Evolutionary conservation across 192 early-diverging fungal species (phyloP).

Genomic region (Coemansia aciculifera): DNA sequence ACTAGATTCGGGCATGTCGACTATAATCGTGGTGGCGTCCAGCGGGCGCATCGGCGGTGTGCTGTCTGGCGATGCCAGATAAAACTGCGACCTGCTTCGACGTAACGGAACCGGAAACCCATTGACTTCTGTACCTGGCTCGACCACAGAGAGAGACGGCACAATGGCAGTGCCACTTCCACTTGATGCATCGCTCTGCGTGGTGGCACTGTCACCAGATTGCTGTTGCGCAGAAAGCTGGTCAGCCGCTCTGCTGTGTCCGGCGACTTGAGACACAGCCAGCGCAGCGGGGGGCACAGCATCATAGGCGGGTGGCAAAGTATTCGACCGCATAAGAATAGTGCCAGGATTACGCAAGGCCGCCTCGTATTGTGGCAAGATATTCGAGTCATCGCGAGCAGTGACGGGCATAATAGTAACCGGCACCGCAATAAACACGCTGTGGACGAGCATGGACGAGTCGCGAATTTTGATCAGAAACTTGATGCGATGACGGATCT

Average conservation of each 20-base stretch:
- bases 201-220: background rate
- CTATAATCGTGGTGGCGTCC: background rate
- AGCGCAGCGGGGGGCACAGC: background rate
- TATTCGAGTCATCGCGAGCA: conserved; percentile 39
- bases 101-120: conserved; percentile 38
- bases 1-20: background rate
- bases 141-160: conserved; percentile 10
- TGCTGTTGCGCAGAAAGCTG: background rate
- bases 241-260: background rate
- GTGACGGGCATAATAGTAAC: conserved; percentile 51
- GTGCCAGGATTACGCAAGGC: conserved; percentile 28
- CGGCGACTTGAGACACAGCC: background rate
- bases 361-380: conserved; percentile 49
- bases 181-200: background rate
- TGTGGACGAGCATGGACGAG: conserved; percentile 29
- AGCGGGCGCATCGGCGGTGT: conserved; percentile 22
- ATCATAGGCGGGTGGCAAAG: conserved; percentile 46
- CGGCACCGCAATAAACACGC: conserved; percentile 54
- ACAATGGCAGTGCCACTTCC: background rate
- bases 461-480: conserved; percentile 53
- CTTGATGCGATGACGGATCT: conserved; percentile 53
- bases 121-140: conserved; percentile 23
- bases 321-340: conserved; percentile 44
- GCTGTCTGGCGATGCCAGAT: conserved; percentile 40
- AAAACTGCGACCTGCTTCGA: conserved; percentile 40